Percentiles rank a stretch among this genome's conserved stretches.
Conservation (phyloP, 2,329 filamentous ascomycete species). For the Chaetomium sp. region DNA sequence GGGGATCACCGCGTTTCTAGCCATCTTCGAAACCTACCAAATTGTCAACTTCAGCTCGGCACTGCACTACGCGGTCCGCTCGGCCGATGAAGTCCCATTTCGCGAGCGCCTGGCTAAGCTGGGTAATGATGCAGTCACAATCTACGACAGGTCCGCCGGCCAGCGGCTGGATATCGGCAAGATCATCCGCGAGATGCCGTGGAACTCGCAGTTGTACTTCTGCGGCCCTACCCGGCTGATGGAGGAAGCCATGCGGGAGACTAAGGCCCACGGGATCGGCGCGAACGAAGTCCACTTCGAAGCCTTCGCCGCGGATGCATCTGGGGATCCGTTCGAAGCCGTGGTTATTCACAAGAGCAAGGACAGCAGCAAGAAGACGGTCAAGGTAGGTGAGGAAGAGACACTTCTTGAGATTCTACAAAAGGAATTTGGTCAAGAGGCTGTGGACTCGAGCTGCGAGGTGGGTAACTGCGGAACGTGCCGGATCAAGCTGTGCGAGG, state of each 20-base stretch:
- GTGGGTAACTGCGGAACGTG: slow-evolving; percentile 52
- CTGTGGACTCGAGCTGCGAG: slow-evolving; percentile 43
- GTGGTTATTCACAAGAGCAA: slow-evolving; percentile 38
- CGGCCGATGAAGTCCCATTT: slow-evolving; percentile 48
- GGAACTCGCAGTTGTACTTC: slow-evolving; percentile 54
- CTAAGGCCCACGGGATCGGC: slow-evolving; percentile 36
- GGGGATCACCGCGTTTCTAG: slow-evolving; percentile 59
- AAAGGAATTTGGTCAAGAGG: slow-evolving; percentile 33
- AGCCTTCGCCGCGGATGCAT: slow-evolving; percentile 47
- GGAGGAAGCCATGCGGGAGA: slow-evolving; percentile 40
- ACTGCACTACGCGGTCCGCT: slow-evolving; percentile 55
- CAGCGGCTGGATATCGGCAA: slow-evolving; percentile 45
- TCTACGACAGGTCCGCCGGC: slow-evolving; percentile 48
- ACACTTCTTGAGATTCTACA: slow-evolving; percentile 44
- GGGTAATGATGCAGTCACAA: slow-evolving; percentile 32
- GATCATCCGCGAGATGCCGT: slow-evolving; percentile 40
- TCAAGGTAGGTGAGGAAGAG: slow-evolving; percentile 44
- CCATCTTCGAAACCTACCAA: slow-evolving; percentile 37
- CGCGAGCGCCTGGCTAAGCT: slow-evolving; percentile 39
- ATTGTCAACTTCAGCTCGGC: slow-evolving; percentile 43
- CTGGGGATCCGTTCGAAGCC: slow-evolving; percentile 55
- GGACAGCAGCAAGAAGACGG: slow-evolving; percentile 31
- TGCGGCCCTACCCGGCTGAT: slow-evolving; percentile 55
- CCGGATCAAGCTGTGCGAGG: slow-evolving; percentile 36
- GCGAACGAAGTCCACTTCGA: slow-evolving; percentile 54